Conservation (phyloP, 495 filamentous ascomycete species). For the Evansstolkia leycettana region DNA sequence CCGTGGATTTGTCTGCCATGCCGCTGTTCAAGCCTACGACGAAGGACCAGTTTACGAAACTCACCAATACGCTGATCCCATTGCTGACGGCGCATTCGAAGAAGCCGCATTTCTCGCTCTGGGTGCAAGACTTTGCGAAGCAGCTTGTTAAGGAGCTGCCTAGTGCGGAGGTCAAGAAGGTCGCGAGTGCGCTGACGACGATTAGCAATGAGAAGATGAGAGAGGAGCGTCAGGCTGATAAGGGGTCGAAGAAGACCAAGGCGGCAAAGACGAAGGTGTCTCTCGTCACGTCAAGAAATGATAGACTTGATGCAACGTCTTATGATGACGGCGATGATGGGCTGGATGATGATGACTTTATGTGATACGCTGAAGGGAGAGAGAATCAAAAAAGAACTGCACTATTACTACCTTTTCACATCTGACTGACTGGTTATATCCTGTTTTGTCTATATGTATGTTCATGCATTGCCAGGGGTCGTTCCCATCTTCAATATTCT, state of each 20-base stretch:
- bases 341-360: conserved; percentile 60
- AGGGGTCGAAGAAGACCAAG: conserved; percentile 93
- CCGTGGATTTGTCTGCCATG: conserved; percentile 67
- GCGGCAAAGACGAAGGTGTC: conserved; percentile 86
- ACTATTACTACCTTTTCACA: no score
- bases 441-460: conserved; percentile 1
- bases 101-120: conserved; percentile 81
- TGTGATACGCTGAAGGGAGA: conserved; percentile 34
- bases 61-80: conserved; percentile 65
- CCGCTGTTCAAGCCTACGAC: conserved; percentile 80
- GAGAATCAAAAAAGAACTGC: no score
- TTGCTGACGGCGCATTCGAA: conserved; percentile 61
- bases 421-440: neutral
- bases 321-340: conserved; percentile 75
- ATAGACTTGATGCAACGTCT: conserved; percentile 51
- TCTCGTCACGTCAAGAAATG: conserved; percentile 57
- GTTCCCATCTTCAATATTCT: neutral
- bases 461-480: conserved; percentile 1
- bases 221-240: conserved; percentile 91
- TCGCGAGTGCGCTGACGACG: conserved; percentile 70
- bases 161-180: conserved; percentile 90
- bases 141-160: conserved; percentile 76
- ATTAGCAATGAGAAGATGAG: conserved; percentile 97
- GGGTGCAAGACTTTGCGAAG: conserved; percentile 84
- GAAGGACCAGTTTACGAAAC: conserved; percentile 66